Evolutionary conservation across 768 basidiomycete genomes (phyloP).

Genomic region (Lentinula guzmanii): DNA sequence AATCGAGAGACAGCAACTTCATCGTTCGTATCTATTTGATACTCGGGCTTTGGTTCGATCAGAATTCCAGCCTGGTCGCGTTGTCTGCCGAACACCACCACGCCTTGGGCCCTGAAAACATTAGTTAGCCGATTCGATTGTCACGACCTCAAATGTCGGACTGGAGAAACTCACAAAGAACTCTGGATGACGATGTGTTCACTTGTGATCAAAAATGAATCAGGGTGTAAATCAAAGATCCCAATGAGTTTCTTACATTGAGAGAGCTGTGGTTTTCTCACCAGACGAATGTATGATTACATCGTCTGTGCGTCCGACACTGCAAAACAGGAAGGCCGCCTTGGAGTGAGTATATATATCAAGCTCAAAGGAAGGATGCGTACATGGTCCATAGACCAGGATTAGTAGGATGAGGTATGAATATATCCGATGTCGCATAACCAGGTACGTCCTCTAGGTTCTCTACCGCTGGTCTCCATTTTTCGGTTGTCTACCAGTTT

Average conservation of each 20-base stretch:
- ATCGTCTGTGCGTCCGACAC: conserved; percentile 26
- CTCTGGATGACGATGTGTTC: neutral
- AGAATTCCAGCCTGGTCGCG: conserved; percentile 25
- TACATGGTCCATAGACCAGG: conserved; percentile 29
- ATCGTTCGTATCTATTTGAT: conserved; percentile 25
- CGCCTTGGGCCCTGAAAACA: conserved; percentile 20
- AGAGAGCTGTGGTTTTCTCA: conserved; percentile 25
- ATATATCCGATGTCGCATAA: conserved; percentile 33
- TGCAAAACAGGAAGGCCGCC: conserved; percentile 2
- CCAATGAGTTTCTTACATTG: conserved; percentile 18
- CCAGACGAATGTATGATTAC: conserved; percentile 23
- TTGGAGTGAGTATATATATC: conserved; percentile 13
- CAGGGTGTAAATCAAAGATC: conserved; percentile 1
- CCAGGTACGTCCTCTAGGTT: conserved; percentile 29
- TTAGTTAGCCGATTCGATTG: conserved; percentile 6
- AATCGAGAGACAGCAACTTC: conserved; percentile 20
- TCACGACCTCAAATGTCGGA: conserved; percentile 12
- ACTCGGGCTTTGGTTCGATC: conserved; percentile 19
- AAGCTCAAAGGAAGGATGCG: conserved; percentile 3
- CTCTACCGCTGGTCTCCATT: conserved; percentile 20
- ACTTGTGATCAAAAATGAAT: conserved; percentile 12
- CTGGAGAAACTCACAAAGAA: conserved; percentile 35
- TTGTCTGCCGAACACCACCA: conserved; percentile 37
- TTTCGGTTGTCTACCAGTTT: conserved; percentile 17
- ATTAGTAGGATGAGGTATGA: conserved; percentile 30